Percentiles rank a stretch among this genome's conserved stretches.
These are phyloP conservation scores for Crucihimalaya himalaica DNA, from an alignment of 345 rosid species.

Conservation along the genomic window DNA sequence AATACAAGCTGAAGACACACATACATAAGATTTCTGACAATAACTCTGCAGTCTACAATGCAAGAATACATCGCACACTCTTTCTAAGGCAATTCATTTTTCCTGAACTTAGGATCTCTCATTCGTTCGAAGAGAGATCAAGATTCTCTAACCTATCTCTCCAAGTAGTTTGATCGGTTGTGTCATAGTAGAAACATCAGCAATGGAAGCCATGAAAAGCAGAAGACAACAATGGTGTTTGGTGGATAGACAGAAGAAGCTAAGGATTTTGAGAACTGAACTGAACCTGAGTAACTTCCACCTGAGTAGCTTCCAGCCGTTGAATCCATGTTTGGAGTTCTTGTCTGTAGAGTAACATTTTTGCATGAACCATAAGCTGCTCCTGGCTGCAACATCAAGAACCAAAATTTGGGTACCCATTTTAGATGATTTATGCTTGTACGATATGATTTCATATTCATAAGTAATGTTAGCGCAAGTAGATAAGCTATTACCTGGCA, in stretches of 20 bases:
- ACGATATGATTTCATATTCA: conserved; percentile 3
- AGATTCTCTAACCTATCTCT: conserved; percentile 34
- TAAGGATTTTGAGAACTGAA: conserved; percentile 73
- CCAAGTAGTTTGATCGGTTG: conserved; percentile 23
- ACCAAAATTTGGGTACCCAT: not conserved
- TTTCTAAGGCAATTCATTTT: conserved; percentile 16
- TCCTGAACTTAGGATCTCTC: conserved; percentile 19
- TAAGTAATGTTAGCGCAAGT: not conserved
- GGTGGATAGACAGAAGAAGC: conserved; percentile 43
- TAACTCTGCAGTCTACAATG: conserved; percentile 28
- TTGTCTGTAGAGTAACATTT: conserved; percentile 53
- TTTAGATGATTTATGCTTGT: conserved; percentile 6
- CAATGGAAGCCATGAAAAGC: conserved; percentile 47
- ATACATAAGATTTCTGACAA: conserved; percentile 22
- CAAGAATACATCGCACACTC: conserved; percentile 28
- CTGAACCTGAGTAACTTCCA: conserved; percentile 87
- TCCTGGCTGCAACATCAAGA: conserved; percentile 60
- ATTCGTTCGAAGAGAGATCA: conserved; percentile 12
- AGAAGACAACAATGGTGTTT: conserved; percentile 39
- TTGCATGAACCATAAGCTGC: conserved; percentile 91
- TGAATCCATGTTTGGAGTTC: conserved; percentile 50
- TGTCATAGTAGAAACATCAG: conserved; percentile 45
- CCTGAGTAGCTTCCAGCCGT: conserved; percentile 33
- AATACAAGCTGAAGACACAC: conserved; percentile 29
- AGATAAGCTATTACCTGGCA: conserved; percentile 70